Conservation (phyloP, 345 rosid genomes). For the Populus simonii region DNA sequence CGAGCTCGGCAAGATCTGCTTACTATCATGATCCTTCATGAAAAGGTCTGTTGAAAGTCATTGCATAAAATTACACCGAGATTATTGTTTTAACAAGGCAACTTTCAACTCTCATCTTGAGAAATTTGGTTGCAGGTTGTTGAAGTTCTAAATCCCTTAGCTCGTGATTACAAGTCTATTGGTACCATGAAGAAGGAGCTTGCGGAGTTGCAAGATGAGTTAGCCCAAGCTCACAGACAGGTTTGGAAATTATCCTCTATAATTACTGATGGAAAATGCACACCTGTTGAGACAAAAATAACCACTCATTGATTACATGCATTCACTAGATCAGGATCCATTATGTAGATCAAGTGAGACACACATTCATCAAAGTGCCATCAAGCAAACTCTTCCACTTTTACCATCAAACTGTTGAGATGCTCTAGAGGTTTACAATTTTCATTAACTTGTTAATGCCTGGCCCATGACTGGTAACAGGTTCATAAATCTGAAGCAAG, state of each 20-base stretch:
- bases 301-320: neutral
- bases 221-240: conserved; percentile 85
- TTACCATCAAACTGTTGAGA: neutral
- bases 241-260: conserved; percentile 29
- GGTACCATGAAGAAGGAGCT: conserved; percentile 90
- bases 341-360: neutral
- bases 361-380: neutral
- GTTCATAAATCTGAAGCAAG: conserved; percentile 97
- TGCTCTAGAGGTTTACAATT: neutral
- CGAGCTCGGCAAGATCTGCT: conserved; percentile 96
- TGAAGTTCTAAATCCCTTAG: conserved; percentile 91
- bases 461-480: conserved; percentile 40
- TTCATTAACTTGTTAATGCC: conserved; percentile 13
- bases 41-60: conserved; percentile 51
- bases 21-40: conserved; percentile 87
- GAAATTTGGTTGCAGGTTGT: conserved; percentile 56
- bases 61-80: neutral
- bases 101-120: conserved; percentile 13
- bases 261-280: neutral
- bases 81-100: neutral
- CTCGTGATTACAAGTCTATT: conserved; percentile 92
- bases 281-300: neutral
- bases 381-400: neutral
- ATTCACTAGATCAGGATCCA: neutral
- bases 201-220: conserved; percentile 80